phyloP scores from a whole-genome alignment of 2,329 filamentous ascomycete genomes.

The Shiraia bambusicola region DNA sequence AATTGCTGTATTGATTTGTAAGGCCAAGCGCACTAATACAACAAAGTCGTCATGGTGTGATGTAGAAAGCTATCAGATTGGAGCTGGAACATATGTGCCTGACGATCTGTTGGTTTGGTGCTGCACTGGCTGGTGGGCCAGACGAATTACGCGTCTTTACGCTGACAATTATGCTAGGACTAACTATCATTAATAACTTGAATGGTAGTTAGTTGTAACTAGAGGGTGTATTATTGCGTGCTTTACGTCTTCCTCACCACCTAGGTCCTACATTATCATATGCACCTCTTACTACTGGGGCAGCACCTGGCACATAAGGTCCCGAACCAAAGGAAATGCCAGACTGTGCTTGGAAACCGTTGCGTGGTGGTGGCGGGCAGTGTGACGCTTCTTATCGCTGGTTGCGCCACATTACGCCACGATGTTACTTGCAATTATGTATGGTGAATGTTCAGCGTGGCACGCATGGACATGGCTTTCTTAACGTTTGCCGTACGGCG shows the following conservation, averaged over 20 bases:
- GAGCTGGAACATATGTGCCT: not conserved
- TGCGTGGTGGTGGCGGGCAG: no score
- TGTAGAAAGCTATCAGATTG: not conserved
- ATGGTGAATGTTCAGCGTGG: conserved; percentile 5
- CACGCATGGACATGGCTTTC: not conserved
- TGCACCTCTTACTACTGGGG: no score
- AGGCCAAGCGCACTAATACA: conserved; percentile 8
- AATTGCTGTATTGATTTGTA: conserved; percentile 22
- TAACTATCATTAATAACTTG: not conserved
- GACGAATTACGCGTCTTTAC: no score
- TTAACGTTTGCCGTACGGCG: conserved; percentile 7
- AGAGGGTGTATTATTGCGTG: not conserved
- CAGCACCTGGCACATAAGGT: no score
- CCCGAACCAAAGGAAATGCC: no score
- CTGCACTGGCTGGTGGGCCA: no score
- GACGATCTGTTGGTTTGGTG: no score
- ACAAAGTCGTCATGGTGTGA: not conserved
- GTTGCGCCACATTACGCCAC: no score
- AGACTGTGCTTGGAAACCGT: no score
- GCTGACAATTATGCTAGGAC: no score
- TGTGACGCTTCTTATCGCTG: no score
- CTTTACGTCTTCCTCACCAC: not conserved
- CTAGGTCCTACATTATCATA: no score
- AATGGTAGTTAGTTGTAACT: not conserved
- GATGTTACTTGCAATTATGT: not conserved